Evolutionary conservation across 2,329 filamentous ascomycete species (phyloP), one percentile per base, ranked within the genome.

Genomic region (Tolypocladium pustulatum): DNA sequence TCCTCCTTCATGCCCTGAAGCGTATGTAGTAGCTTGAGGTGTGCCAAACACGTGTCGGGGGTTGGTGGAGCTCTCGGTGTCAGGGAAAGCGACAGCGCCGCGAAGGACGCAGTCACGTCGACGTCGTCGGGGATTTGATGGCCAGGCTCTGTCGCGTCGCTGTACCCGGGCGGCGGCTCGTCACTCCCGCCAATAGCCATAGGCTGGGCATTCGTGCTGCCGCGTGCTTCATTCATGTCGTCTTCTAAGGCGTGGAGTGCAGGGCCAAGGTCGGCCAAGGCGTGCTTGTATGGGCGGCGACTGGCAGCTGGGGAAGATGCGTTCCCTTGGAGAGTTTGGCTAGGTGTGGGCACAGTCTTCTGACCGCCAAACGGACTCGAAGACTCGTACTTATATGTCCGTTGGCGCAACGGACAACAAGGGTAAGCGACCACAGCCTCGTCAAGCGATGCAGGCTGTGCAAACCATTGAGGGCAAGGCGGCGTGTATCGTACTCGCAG

Each of bases 1-100:
- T 83, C 79, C 60, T 90, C 84, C 61, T 86, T 87, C 57, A 93
- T 72, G 38, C 78, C 78, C 63, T 89, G 81, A 59, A 93, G 79
- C 12, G 85, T 82, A 57, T 84, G 81, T 1, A 93, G 77, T 0
- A 93, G 76, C 68, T 90, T 90, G 34, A 93, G 78, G 68, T 94
- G 90, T 0, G 83, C 86, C 27, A 90, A 80, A 62, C 87, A 90
- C 49, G 84, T 78, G 60, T 86, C 78, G 30, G 60, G 30, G 12
- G 17, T n/a, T 2, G 40, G 40, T 43, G 37, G 54, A 15, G 25
- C 27, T 34, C 8, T 25, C 4, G 55, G 40, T 12, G 13, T 27
- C n/a, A 13, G 1, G 6, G 20, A 30, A 2, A 56, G 55, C 20
- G 38, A 46, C 12, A 56, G 38, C 25, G 17, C 32, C 4, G 38